Evolutionary conservation across 192 early-diverging fungal genomes (phyloP).

Genomic region (Coemansia sp.): DNA sequence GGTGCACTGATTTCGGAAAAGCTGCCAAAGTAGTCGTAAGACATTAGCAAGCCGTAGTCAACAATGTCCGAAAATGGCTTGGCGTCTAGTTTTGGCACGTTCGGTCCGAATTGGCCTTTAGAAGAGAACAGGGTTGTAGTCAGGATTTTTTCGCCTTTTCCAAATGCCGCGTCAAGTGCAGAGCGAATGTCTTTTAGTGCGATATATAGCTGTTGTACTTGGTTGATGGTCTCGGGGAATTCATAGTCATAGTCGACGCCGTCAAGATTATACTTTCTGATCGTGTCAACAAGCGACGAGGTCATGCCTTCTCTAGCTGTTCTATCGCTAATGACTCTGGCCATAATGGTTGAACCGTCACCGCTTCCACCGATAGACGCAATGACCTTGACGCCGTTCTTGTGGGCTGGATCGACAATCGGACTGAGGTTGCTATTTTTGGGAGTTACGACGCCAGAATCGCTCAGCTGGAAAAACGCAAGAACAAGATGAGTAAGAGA

Average conservation of each 20-base stretch:
- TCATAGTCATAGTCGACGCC: conserved; percentile 68
- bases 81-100: conserved; percentile 52
- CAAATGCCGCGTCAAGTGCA: conserved; percentile 54
- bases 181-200: conserved; percentile 57
- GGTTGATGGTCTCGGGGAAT: conserved; percentile 55
- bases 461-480: conserved; percentile 53
- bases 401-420: conserved; percentile 33
- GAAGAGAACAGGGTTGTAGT: conserved; percentile 60
- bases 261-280: conserved; percentile 53
- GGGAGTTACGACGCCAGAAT: conserved; percentile 15
- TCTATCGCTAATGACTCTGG: conserved; percentile 45
- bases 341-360: conserved; percentile 60
- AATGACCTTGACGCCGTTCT: conserved; percentile 54
- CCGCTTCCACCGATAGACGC: conserved; percentile 70
- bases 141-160: conserved; percentile 52
- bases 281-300: conserved; percentile 32
- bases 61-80: conserved; percentile 61
- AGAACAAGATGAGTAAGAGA: conserved; percentile 61
- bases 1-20: conserved; percentile 53
- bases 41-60: conserved; percentile 70
- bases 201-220: conserved; percentile 57
- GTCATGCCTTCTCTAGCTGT: conserved; percentile 34
- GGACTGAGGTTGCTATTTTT: conserved; percentile 12
- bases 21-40: conserved; percentile 64
- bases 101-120: conserved; percentile 54